Evolutionary conservation across 345 rosid species (phyloP).

Genomic region (Iberis pinnata): DNA sequence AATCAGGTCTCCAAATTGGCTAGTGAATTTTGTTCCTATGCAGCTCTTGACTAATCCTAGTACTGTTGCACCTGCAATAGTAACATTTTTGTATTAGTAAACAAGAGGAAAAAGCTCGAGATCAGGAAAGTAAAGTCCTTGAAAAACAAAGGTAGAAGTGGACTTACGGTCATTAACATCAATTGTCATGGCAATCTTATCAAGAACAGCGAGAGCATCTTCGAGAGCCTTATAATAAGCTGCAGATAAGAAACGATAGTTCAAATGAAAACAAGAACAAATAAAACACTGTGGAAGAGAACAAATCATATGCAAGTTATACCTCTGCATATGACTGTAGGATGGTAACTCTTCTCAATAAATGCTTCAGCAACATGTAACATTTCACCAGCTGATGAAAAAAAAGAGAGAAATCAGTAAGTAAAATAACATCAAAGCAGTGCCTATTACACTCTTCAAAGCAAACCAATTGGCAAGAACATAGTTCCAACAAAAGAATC

Average conservation of each 20-base stretch:
- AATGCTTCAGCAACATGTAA: slow-evolving; percentile 96
- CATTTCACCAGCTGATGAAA: slow-evolving; percentile 85
- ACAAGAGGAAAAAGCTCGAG: background rate
- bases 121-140: background rate
- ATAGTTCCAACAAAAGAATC: background rate
- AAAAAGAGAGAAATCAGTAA: background rate
- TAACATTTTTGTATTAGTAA: slow-evolving; percentile 1
- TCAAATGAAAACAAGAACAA: background rate
- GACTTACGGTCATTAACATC: slow-evolving; percentile 80
- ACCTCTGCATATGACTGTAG: slow-evolving; percentile 93
- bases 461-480: background rate
- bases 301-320: slow-evolving; percentile 4
- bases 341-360: slow-evolving; percentile 82
- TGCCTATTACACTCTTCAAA: background rate
- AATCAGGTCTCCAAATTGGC: slow-evolving; percentile 89
- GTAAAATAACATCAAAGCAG: background rate
- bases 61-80: slow-evolving; percentile 37
- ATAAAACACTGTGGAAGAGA: background rate
- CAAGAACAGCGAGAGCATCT: slow-evolving; percentile 86
- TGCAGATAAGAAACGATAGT: slow-evolving; percentile 28
- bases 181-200: slow-evolving; percentile 81
- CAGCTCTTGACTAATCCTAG: slow-evolving; percentile 83
- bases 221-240: slow-evolving; percentile 92
- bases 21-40: slow-evolving; percentile 90
- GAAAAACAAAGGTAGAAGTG: background rate